Evolutionary conservation across 768 basidiomycete genomes (phyloP), one percentile per base, ranked within the genome.

Genomic region (Phlegmacium glaucopus): DNA sequence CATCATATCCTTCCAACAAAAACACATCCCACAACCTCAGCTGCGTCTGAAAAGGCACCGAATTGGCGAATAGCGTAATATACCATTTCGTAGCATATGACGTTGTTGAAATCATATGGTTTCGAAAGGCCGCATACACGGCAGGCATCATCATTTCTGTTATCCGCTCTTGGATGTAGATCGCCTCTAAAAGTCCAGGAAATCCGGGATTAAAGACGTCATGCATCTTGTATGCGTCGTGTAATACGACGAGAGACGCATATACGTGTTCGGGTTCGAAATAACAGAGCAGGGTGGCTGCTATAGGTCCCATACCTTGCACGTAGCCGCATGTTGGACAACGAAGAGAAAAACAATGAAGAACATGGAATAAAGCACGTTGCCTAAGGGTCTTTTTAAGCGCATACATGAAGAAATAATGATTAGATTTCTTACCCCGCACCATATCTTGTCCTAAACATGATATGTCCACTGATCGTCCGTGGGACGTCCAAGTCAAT

Each of bases 1-100:
- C 68, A 59, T 99, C 95, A 55, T 82, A 77, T 9, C 96, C 96
- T 52, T 97, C 95, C 16, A 94, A 67, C 39, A 96, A 71, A 60
- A 96, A 90, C 9, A 80, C 91, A 62, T 99, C 96, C 95, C 95
- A 99, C 26, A 99, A 62, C 51, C 96, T 78, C 22, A 98, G 69
- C 69, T 97, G 94, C 39, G 87, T 92, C 66, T 94, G 90, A 65
- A 95, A 98, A 17, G 95, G 93, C 36, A 99, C 86, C 0, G 90
- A 90, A 61, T 95, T 96, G 42, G 94, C 83, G 60, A 97, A 99
- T 11, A 98, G 73, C 2, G 96, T 98, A 66, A 99, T 98, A 63
- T 97, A 99, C 96, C 96, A 98, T 67, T 98, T 98, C 2, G 95
- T 97, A 22, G 94, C 94, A 69, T 95, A 99, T 15, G 91, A 83